These are phyloP conservation scores for Purpureocillium takamizusanense DNA, from an alignment of 2,329 filamentous ascomycete genomes.

Conservation along the genomic window DNA sequence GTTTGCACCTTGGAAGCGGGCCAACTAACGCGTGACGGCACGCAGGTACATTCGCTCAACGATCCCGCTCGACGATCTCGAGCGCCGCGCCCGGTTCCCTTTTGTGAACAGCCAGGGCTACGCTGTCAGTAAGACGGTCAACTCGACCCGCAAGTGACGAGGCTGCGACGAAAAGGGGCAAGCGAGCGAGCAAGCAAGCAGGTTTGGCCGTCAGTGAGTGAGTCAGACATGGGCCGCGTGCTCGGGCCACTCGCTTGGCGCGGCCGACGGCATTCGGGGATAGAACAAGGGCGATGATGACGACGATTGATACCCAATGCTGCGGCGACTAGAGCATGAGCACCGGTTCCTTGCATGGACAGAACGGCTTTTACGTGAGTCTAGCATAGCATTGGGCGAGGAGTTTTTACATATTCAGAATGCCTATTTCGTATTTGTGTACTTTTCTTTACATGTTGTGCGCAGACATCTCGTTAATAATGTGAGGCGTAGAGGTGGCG, in stretches of 20 bases:
- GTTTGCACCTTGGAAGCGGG: no score
- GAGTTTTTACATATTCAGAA: neutral
- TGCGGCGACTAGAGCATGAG: neutral
- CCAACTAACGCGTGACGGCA: neutral
- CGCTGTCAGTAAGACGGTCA: constrained; percentile 32
- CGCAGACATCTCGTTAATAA: no score
- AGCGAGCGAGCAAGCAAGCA: no score
- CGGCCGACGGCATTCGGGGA: no score
- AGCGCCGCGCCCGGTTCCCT: constrained; percentile 67
- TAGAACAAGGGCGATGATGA: no score
- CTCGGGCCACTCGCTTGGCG: no score
- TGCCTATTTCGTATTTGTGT: no score
- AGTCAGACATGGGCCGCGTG: no score
- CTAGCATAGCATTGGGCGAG: neutral
- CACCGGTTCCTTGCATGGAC: no score
- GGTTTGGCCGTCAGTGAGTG: no score
- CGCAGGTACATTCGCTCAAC: constrained; percentile 75
- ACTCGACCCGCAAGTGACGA: constrained; percentile 20
- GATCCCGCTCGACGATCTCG: constrained; percentile 71
- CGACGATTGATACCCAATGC: constrained; percentile 4
- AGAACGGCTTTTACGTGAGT: neutral
- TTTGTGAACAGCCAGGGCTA: constrained; percentile 47
- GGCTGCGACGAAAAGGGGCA: constrained; percentile 1
- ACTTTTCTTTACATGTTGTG: no score
- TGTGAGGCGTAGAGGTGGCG: no score